These are phyloP conservation scores for Phytopythium ostracodes DNA, from an alignment of 352 stramenopile genomes.

Conservation along the genomic window DNA sequence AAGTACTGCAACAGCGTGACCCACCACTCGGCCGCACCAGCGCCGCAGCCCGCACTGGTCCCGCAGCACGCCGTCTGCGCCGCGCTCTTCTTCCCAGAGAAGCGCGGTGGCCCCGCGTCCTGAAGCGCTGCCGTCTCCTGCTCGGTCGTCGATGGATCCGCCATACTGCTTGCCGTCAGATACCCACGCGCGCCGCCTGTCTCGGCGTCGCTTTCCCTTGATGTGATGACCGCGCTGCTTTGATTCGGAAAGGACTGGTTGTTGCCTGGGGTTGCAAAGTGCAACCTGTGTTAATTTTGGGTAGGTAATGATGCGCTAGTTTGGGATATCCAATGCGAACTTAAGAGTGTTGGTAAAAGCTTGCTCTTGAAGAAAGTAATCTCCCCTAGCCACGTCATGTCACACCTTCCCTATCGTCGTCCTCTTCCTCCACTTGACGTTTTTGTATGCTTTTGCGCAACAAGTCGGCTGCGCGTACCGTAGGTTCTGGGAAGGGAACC, in stretches of 20 bases:
- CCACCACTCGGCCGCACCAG: not conserved
- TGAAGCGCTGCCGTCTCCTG: not conserved
- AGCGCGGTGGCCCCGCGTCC: slow-evolving; percentile 34
- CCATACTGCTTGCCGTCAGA: not conserved
- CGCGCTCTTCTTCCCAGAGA: slow-evolving; percentile 44
- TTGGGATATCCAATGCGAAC: not conserved
- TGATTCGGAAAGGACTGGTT: too few relatives aligned
- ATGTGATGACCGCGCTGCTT: too few relatives aligned
- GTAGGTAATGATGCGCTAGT: not conserved
- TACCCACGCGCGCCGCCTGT: not conserved
- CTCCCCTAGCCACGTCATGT: not conserved
- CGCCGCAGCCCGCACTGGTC: not conserved
- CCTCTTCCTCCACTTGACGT: not conserved
- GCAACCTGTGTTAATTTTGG: not conserved
- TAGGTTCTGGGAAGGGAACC: not conserved
- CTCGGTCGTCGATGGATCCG: not conserved
- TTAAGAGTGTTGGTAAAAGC: not conserved
- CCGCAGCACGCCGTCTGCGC: not conserved
- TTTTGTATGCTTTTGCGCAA: not conserved
- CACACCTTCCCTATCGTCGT: not conserved
- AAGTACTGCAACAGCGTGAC: not conserved
- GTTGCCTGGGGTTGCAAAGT: not conserved
- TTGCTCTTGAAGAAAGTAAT: not conserved
- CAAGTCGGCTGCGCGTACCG: not conserved
- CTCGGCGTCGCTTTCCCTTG: not conserved